These are phyloP conservation scores for Candida smagusa DNA, from an alignment of 1,139 yeast species.

Conservation along the genomic window DNA sequence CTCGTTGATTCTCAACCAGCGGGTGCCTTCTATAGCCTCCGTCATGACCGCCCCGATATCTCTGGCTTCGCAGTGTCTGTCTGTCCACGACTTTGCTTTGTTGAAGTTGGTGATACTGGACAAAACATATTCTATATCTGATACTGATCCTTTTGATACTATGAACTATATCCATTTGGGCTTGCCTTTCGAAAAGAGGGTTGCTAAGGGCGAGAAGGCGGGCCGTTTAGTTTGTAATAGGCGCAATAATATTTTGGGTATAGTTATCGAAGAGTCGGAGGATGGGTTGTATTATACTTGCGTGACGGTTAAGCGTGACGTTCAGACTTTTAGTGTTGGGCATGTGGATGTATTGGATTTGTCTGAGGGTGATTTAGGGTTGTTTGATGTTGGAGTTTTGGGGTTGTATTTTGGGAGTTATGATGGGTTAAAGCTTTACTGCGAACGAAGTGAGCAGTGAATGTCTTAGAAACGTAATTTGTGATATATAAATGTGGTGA, in stretches of 20 bases:
- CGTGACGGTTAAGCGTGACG: constrained; percentile 5
- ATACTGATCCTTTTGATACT: constrained; percentile 10
- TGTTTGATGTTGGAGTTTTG: constrained; percentile 6
- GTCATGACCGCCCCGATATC: constrained; percentile 1
- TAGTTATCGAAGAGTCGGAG: constrained; percentile 3
- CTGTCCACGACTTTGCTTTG: constrained; percentile 6
- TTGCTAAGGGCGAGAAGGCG: background rate
- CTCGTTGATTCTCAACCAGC: constrained; percentile 2
- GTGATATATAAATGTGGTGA: too few species aligned
- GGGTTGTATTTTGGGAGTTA: constrained; percentile 1
- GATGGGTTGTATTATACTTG: constrained; percentile 5
- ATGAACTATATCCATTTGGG: constrained; percentile 11
- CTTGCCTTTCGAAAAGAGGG: background rate
- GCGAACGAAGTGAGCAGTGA: too few species aligned
- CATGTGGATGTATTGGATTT: constrained; percentile 4
- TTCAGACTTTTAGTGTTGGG: constrained; percentile 3
- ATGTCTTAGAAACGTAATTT: too few species aligned
- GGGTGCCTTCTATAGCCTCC: constrained; percentile 4
- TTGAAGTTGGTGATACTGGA: background rate
- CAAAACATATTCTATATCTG: constrained; percentile 8
- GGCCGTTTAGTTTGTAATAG: constrained; percentile 5
- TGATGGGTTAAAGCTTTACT: background rate
- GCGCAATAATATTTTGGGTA: constrained; percentile 4
- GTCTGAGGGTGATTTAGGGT: background rate
- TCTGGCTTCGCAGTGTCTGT: constrained; percentile 5